Conservation (phyloP, 2,329 filamentous ascomycete genomes). For the Exophiala oligosperma region DNA sequence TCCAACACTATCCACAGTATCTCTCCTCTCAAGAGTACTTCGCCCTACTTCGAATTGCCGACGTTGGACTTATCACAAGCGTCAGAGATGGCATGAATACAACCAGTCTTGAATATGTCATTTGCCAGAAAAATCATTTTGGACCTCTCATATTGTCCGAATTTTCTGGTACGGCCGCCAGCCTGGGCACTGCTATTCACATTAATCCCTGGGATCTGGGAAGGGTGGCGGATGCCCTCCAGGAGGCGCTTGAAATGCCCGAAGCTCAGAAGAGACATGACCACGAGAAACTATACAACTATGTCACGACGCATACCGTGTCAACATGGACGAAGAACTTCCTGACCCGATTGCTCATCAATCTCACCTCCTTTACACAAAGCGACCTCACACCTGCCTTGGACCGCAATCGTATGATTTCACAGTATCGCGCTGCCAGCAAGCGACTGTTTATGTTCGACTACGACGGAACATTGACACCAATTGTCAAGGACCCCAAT, state of each 20-base stretch:
- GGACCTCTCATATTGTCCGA: slow-evolving; percentile 92
- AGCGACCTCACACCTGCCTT: slow-evolving; percentile 77
- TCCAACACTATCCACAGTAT: slow-evolving; percentile 94
- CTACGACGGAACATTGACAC: slow-evolving; percentile 94
- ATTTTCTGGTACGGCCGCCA: slow-evolving; percentile 91
- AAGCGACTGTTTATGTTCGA: slow-evolving; percentile 97
- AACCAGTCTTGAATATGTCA: slow-evolving; percentile 89
- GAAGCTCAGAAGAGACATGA: slow-evolving; percentile 64
- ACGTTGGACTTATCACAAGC: slow-evolving; percentile 92
- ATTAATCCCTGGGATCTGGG: slow-evolving; percentile 95
- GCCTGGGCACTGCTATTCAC: slow-evolving; percentile 80
- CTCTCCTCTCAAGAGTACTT: slow-evolving; percentile 89
- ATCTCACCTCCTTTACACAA: slow-evolving; percentile 74
- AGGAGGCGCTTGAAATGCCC: slow-evolving; percentile 76
- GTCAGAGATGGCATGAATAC: slow-evolving; percentile 98
- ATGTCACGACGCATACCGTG: slow-evolving; percentile 83
- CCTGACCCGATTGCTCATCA: slow-evolving; percentile 74
- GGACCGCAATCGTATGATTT: slow-evolving; percentile 70
- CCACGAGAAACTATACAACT: slow-evolving; percentile 74
- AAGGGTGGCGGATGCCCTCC: slow-evolving; percentile 80
- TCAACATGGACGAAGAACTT: slow-evolving; percentile 82
- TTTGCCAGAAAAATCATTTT: slow-evolving; percentile 84
- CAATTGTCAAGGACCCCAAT: slow-evolving; percentile 88
- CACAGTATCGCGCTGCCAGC: slow-evolving; percentile 70
- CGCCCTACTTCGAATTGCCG: slow-evolving; percentile 82